Percentiles rank a stretch among this genome's conserved stretches.
These are phyloP conservation scores for Stygiomarasmius scandens DNA, from an alignment of 1,284 basidiomycete species.

Conservation along the genomic window DNA sequence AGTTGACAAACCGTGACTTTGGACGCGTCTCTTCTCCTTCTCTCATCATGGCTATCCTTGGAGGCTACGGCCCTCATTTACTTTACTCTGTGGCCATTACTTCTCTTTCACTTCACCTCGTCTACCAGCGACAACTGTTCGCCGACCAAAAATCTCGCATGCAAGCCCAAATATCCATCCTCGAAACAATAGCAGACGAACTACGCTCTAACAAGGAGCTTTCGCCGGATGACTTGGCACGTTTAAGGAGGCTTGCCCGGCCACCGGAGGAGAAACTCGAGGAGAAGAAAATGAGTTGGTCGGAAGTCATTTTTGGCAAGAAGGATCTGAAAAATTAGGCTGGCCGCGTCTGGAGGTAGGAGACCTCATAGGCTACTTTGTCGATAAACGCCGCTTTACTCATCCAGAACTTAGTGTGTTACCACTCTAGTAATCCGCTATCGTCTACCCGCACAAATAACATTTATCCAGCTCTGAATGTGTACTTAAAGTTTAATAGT, in stretches of 20 bases:
- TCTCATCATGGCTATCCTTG: constrained; percentile 15
- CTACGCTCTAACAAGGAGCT: constrained; percentile 46
- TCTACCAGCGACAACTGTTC: constrained; percentile 49
- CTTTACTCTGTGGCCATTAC: constrained; percentile 61
- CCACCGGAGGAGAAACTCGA: constrained; percentile 26
- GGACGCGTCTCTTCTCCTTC: background rate
- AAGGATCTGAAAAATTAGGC: background rate
- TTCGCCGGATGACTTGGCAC: constrained; percentile 48
- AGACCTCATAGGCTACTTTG: too few species aligned
- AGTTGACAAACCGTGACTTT: too few species aligned
- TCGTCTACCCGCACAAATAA: too few species aligned
- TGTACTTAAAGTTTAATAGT: too few species aligned
- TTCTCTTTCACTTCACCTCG: constrained; percentile 64
- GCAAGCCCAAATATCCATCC: constrained; percentile 59
- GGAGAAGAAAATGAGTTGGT: constrained; percentile 22
- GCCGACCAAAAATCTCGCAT: constrained; percentile 52
- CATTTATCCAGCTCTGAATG: too few species aligned
- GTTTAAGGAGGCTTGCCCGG: constrained; percentile 48
- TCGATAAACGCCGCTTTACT: too few species aligned
- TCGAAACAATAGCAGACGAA: constrained; percentile 54
- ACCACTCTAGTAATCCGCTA: too few species aligned
- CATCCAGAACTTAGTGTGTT: too few species aligned
- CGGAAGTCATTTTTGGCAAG: constrained; percentile 19
- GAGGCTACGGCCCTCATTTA: constrained; percentile 43
- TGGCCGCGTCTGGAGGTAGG: background rate